Evolutionary conservation across 2,329 filamentous ascomycete species (phyloP), one percentile per base, ranked within the genome.

Genomic region (Scedosporium apiospermum): DNA sequence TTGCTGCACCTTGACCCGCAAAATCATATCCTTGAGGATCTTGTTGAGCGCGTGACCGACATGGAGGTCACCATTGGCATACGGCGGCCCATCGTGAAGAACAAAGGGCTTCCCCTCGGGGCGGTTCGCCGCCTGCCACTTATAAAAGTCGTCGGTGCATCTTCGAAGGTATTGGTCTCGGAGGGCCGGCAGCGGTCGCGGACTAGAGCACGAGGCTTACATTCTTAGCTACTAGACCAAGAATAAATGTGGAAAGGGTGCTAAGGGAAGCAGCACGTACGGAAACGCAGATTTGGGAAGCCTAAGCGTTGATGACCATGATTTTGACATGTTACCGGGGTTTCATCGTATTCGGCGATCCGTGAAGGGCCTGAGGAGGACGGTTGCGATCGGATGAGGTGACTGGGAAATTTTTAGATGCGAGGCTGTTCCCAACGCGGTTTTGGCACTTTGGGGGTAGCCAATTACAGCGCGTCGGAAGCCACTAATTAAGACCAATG

Each of bases 31-130:
- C 78, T 99, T 99, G 64, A 96, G 80, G 68, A 98, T 88, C 77
- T 99, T 99, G 76, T 99, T 99, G 71, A 99, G 79, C 42, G 95
- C 92, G 79, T 99, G 95, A 2, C 95, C 95, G 65, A 96, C 86
- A 71, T 99, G 95, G 9, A 99, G 82, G 55, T 83, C 84, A 14
- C 95, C 95, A 76, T 99, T 99, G 66, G 95, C 95, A 73, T 98
- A 99, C 0, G 95, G 95, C 0, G 95, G 95, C 0, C 95, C 95
- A 85, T 99, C 95, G 71, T 98, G 95, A 7, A 99, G 80, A 1
- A 92, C 79, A 67, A 98, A 99, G 0, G 82, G 79, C 53, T 84
- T 75, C 42, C 83, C 75, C 57, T 82, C 75, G 3, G 83, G 77
- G 66, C 85, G 76, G 64, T 80, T 76, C 63, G 74, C 73, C 65